Base-by-base conservation (phyloP, 177 flowering plant genomes). In the Vitis hybrid region DNA sequence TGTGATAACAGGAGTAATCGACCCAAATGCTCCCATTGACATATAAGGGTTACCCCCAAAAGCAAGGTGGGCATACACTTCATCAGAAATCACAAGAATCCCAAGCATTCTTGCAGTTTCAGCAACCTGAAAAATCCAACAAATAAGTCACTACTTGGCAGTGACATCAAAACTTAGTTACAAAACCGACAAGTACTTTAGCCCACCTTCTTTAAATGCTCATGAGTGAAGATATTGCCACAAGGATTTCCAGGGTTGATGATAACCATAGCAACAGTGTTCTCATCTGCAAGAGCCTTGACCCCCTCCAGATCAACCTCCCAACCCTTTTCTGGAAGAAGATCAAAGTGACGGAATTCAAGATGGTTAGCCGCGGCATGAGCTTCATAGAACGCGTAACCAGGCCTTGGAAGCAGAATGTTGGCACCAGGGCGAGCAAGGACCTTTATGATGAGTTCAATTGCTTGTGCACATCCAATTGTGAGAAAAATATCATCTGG, bases 101-200 rank as follows among this genome's bases (percentile, higher is more conserved):
- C 88, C 85, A 40, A 81, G 81, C 77, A 73, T 79, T 52, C 67
- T 74, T 45, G 90, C 90, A 40, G 85, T 82, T 78, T 83, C 87
- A 17, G 90, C 86, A 69, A 87, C 72, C 90, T 87, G 56, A 67
- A 52, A 23, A 13, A 10, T 51, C 45, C 15, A 32, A 10, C 17
- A 59, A 23, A 58, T 60, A 21, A 52, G 2, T 14, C 12, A 49
- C 10, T 17, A 61, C 60, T 54, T 57, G 19, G 18, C 17, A 18
- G 4, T 11, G 19, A 57, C 18, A 57, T 11, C 60, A 18, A 18
- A 57, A 18, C 56, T 54, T 40, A 0, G 30, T 26, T 26, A 26
- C 30, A 26, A 26, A 26, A 26, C 1, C 34, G 12, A 61, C 21
- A 56, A 51, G 48, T 23, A 14, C 45, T 23, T 13, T 18, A 2